Evolutionary conservation across 2,329 filamentous ascomycete genomes (phyloP), one percentile per base, ranked within the genome.

Genomic region (Aspergillus quadricinctus): DNA sequence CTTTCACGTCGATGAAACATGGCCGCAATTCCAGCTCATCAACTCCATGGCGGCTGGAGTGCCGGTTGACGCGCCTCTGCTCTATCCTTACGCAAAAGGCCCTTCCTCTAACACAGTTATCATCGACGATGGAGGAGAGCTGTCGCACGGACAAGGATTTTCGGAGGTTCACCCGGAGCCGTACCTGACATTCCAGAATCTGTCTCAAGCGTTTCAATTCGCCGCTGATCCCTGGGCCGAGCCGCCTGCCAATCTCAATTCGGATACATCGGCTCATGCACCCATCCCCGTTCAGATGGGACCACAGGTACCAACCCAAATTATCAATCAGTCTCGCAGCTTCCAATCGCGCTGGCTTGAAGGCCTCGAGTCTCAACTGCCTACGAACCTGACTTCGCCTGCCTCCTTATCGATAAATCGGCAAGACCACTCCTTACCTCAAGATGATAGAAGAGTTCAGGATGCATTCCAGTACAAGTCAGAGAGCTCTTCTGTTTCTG

Each of bases 1-100:
- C 57, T 72, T 70, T 48, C 72, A 72, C 37, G 54, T 67, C 45
- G 72, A 75, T 54, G 71, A 74, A 54, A 64, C 67, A 53, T 75
- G 72, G 72, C 67, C 71, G 27, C 71, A 71, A 7, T 72, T 72
- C 40, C 72, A 72, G 31, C 59, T 75, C 9, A 66, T 71, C 62
- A 70, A 72, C 58, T 59, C 69, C 25, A 64, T 71, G 48, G 64
- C 66, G 17, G 61, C 66, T 17, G 65, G 61, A 21, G 68, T 74
- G 60, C 66, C 71, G 8, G 59, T 72, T 54, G 71, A 75, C 21
- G 58, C 64, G 0, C 62, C 62, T n/a, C 60, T 71, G 17, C 59
- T 73, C 51, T 72, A 69, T 52, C 66, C 69, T 1, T 75, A 71
- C 52, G 57, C 64, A 37, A 75, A 75, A 60, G 66, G 60, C 45